phyloP scores from a whole-genome alignment of 2,329 filamentous ascomycete genomes.

The Fusarium avenaceum region DNA sequence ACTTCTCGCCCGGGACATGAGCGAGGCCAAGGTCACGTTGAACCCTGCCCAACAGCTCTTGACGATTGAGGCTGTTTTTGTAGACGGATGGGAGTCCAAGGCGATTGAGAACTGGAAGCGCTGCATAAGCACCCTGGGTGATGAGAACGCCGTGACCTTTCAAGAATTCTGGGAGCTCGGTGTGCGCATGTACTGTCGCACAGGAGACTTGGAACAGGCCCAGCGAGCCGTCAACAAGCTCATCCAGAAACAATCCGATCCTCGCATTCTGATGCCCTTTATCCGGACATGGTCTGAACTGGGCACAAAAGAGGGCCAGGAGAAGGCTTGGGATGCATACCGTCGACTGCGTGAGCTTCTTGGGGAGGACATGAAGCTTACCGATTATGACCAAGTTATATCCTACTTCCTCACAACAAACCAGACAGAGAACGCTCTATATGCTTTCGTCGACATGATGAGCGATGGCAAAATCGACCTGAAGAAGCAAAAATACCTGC shows the following conservation, averaged over 20 bases:
- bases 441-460: slow-evolving; percentile 93
- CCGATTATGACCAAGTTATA: slow-evolving; percentile 82
- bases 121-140: slow-evolving; percentile 66
- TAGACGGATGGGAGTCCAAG: slow-evolving; percentile 70
- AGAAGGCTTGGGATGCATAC: slow-evolving; percentile 77
- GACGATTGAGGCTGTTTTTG: slow-evolving; percentile 77
- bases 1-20: slow-evolving; percentile 75
- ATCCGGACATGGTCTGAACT: slow-evolving; percentile 74
- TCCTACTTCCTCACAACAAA: slow-evolving; percentile 77
- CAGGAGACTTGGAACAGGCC: slow-evolving; percentile 71
- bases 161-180: slow-evolving; percentile 74
- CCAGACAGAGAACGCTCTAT: slow-evolving; percentile 75
- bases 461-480: slow-evolving; percentile 68
- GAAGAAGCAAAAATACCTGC: slow-evolving; percentile 59
- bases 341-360: slow-evolving; percentile 72
- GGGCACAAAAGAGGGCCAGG: slow-evolving; percentile 60
- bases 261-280: slow-evolving; percentile 74
- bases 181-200: slow-evolving; percentile 71
- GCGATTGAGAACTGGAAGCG: slow-evolving; percentile 75
- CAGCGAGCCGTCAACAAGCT: slow-evolving; percentile 68
- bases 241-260: slow-evolving; percentile 63
- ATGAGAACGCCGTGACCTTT: slow-evolving; percentile 60
- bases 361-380: slow-evolving; percentile 72
- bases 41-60: slow-evolving; percentile 71
- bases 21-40: slow-evolving; percentile 68